phyloP scores from a whole-genome alignment of 371 early-diverging fungal species.

The Capillidium rhysosporum region DNA sequence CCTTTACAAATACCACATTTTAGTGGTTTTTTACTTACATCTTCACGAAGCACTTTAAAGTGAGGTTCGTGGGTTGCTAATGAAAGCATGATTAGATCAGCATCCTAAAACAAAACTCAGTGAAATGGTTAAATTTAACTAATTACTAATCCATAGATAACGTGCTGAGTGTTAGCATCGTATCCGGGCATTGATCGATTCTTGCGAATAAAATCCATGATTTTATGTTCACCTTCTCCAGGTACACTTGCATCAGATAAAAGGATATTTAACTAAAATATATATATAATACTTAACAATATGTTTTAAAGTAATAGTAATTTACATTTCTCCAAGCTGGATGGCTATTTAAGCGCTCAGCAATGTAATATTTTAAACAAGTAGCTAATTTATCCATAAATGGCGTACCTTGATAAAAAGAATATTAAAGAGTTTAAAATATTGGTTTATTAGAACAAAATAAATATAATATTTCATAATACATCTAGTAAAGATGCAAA shows the following conservation, averaged over 20 bases:
- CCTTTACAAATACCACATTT: slow-evolving; percentile 68
- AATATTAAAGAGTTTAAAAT: background rate
- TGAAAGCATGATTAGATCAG: slow-evolving; percentile 98
- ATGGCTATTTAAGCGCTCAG: slow-evolving; percentile 70
- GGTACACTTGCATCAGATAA: slow-evolving; percentile 92
- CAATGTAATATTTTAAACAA: slow-evolving; percentile 74
- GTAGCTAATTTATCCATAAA: slow-evolving; percentile 92
- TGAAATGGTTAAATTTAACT: background rate
- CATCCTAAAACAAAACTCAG: slow-evolving; percentile 43
- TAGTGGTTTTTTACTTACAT: slow-evolving; percentile 47
- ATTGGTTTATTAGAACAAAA: too few relatives aligned
- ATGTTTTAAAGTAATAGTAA: background rate
- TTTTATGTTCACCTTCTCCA: slow-evolving; percentile 99
- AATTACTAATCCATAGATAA: slow-evolving; percentile 79
- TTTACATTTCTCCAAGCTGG: slow-evolving; percentile 72
- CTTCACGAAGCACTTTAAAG: slow-evolving; percentile 94
- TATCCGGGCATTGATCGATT: slow-evolving; percentile 57
- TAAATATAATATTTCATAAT: background rate
- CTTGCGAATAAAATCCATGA: slow-evolving; percentile 94
- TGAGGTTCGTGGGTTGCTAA: slow-evolving; percentile 96
- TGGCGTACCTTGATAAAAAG: slow-evolving; percentile 36
- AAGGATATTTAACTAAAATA: slow-evolving; percentile 57
- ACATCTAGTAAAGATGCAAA: background rate
- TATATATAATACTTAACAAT: background rate
- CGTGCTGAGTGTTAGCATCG: slow-evolving; percentile 80